Conservation (phyloP, 2,329 filamentous ascomycete genomes). For the Triangularia setosa region DNA sequence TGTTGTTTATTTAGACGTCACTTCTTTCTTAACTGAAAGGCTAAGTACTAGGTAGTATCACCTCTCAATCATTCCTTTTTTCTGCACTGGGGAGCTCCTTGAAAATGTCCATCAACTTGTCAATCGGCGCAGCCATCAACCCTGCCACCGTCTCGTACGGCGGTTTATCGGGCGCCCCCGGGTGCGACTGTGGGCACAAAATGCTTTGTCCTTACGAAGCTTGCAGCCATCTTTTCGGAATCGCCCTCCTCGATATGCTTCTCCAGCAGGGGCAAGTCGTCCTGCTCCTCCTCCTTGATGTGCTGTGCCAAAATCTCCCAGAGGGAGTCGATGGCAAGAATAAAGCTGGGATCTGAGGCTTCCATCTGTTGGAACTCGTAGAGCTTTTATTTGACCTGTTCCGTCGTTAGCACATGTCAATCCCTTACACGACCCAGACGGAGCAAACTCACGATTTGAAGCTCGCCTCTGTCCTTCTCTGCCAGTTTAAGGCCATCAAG, state of each 20-base stretch:
- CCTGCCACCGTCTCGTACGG: slow-evolving; percentile 54
- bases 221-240: slow-evolving; percentile 37
- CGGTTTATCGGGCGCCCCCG: slow-evolving; percentile 44
- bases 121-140: slow-evolving; percentile 53
- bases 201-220: slow-evolving; percentile 48
- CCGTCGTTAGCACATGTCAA: neutral
- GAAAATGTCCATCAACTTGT: slow-evolving; percentile 54
- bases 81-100: slow-evolving; percentile 34
- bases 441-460: slow-evolving; percentile 35
- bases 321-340: slow-evolving; percentile 29
- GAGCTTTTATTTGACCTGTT: slow-evolving; percentile 49
- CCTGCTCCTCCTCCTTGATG: slow-evolving; percentile 47
- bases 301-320: slow-evolving; percentile 42
- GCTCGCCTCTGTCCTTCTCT: slow-evolving; percentile 45
- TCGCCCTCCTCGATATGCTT: slow-evolving; percentile 34
- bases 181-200: slow-evolving; percentile 52
- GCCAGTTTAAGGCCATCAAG: slow-evolving; percentile 41
- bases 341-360: slow-evolving; percentile 38
- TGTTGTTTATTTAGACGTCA: neutral
- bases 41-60: no score
- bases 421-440: neutral
- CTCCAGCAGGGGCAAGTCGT: slow-evolving; percentile 49
- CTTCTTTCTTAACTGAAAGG: neutral
- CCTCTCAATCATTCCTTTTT: neutral
- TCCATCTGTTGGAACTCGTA: slow-evolving; percentile 46